Percentiles rank a stretch among this genome's conserved stretches.
These are phyloP conservation scores for Neoboletus brunneissimus DNA, from an alignment of 768 basidiomycete species.

Conservation along the genomic window DNA sequence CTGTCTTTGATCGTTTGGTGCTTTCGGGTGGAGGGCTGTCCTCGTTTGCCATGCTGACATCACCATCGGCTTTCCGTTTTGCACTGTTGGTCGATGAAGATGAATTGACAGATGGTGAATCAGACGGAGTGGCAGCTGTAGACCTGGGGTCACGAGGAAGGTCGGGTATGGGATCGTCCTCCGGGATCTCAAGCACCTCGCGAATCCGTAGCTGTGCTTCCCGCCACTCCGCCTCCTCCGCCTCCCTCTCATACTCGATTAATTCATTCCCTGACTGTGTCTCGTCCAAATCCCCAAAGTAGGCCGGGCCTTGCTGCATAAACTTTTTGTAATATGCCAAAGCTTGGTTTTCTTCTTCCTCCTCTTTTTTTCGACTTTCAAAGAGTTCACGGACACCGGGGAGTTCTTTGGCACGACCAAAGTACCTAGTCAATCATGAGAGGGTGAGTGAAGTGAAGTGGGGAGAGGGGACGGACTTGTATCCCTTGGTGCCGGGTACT, in stretches of 20 bases:
- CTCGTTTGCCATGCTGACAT: constrained; percentile 34
- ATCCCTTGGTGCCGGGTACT: constrained; percentile 94
- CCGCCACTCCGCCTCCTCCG: constrained; percentile 75
- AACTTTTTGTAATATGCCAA: constrained; percentile 83
- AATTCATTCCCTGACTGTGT: constrained; percentile 51
- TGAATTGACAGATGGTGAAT: constrained; percentile 21
- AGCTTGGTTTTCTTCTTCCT: constrained; percentile 82
- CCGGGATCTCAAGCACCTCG: constrained; percentile 49
- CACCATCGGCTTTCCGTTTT: constrained; percentile 59
- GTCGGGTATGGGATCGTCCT: constrained; percentile 50
- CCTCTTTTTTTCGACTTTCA: constrained; percentile 77
- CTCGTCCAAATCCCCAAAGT: constrained; percentile 93
- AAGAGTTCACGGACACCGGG: constrained; percentile 97
- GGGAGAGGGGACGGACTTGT: constrained; percentile 66
- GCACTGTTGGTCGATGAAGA: constrained; percentile 26
- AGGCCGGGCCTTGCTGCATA: constrained; percentile 79
- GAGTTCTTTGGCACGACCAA: constrained; percentile 93
- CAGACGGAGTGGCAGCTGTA: background rate
- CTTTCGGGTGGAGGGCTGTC: constrained; percentile 23
- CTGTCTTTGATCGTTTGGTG: constrained; percentile 32
- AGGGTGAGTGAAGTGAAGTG: background rate
- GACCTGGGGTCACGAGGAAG: constrained; percentile 39
- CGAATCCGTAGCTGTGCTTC: constrained; percentile 56
- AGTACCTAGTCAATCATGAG: constrained; percentile 59
- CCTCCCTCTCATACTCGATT: constrained; percentile 64